phyloP scores from a whole-genome alignment of 2,329 filamentous ascomycete genomes.

The Cercospora zeae-maydis region DNA sequence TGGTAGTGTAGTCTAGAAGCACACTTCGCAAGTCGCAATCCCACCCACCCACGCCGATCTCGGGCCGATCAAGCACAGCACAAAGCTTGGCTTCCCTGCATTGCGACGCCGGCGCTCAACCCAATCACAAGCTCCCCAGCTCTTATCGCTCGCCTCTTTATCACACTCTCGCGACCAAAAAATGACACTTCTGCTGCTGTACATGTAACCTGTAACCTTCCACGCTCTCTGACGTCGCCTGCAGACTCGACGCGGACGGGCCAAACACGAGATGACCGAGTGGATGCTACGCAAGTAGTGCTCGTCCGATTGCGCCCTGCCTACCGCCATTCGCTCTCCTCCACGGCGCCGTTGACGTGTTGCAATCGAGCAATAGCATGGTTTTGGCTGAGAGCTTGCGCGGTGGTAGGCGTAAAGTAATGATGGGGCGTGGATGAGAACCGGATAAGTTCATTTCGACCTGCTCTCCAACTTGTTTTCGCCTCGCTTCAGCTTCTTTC shows the following conservation, averaged over 20 bases:
- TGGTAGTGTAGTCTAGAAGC: too few relatives aligned
- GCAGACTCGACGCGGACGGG: background rate
- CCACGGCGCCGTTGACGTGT: slow-evolving; percentile 13
- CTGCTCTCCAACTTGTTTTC: background rate
- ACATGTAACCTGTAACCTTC: too few relatives aligned
- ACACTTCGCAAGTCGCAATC: background rate
- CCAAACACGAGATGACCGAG: background rate
- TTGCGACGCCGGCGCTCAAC: background rate
- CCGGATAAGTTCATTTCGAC: slow-evolving; percentile 4
- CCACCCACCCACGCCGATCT: slow-evolving; percentile 6
- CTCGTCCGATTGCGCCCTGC: background rate
- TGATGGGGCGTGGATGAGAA: background rate
- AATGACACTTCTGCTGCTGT: background rate
- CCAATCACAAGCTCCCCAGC: slow-evolving; percentile 3
- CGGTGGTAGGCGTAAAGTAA: slow-evolving; percentile 7
- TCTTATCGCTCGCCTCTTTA: slow-evolving; percentile 4
- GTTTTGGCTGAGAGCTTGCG: background rate
- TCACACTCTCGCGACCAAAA: background rate
- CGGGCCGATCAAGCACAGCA: background rate
- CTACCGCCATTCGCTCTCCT: background rate
- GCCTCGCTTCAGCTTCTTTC: background rate
- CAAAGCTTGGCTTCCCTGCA: slow-evolving; percentile 4
- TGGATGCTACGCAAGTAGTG: background rate
- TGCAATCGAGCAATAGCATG: slow-evolving; percentile 10
- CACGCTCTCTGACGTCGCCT: slow-evolving; percentile 3